Percentiles rank a stretch among this genome's conserved stretches.
Evolutionary conservation across 306 rosid genomes (phyloP).

Genomic region (Sicyos baderoa): DNA sequence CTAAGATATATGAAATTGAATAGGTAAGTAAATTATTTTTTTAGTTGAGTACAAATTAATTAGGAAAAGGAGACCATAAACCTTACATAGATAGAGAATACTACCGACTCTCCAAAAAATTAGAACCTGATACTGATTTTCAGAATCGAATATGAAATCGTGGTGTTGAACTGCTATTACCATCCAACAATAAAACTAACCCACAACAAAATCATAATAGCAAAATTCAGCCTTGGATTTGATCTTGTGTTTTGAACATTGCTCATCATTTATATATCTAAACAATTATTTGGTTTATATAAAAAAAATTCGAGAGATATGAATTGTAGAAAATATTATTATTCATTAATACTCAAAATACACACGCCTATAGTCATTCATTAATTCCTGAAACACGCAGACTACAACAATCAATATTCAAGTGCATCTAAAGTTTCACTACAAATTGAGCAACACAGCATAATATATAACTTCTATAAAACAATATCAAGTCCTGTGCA

Average conservation of each 20-base stretch:
- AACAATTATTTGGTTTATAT: background rate
- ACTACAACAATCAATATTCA: background rate
- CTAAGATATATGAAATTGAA: too few species aligned
- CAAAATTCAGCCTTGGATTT: too few species aligned
- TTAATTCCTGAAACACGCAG: background rate
- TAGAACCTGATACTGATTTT: too few species aligned
- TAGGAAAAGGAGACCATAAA: too few species aligned
- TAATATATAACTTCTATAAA: background rate
- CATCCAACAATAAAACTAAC: too few species aligned
- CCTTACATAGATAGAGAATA: too few species aligned
- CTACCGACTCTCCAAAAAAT: too few species aligned
- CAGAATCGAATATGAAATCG: too few species aligned
- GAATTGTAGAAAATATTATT: background rate
- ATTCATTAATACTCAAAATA: background rate
- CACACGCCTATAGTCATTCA: background rate
- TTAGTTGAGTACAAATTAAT: too few species aligned
- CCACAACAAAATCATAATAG: too few species aligned
- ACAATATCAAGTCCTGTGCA: conserved; percentile 28
- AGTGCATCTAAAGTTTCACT: conserved; percentile 13
- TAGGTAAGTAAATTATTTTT: too few species aligned
- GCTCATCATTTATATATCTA: background rate
- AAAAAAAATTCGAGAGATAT: background rate
- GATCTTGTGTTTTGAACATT: background rate
- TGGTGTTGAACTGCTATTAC: too few species aligned
- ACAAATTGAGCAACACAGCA: conserved; percentile 11